A percentile compares a stretch with the other conserved stretches of the same genome.
These are phyloP conservation scores for Tuber microsphaerosporum DNA, from an alignment of 495 filamentous ascomycete species.

Conservation along the genomic window DNA sequence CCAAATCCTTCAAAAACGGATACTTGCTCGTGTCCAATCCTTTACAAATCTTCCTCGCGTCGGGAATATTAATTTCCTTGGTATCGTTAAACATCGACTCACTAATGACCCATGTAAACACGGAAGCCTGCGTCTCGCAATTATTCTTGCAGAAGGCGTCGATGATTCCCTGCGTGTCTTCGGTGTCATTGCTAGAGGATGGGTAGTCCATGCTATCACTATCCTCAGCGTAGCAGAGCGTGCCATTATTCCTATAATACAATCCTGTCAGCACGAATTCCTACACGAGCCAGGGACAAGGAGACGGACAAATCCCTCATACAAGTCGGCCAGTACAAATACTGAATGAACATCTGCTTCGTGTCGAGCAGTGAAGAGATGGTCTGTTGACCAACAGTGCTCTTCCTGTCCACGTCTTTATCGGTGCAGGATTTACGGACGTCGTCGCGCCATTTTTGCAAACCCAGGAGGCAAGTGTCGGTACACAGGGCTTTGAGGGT, in stretches of 20 bases:
- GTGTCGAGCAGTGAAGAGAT: neutral
- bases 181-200: neutral
- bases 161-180: slow-evolving; percentile 8
- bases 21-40: slow-evolving; percentile 14
- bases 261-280: neutral
- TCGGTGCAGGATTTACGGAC: slow-evolving; percentile 1
- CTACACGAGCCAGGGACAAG: neutral
- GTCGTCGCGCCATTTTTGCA: slow-evolving; percentile 8
- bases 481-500: slow-evolving; percentile 14
- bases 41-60: slow-evolving; percentile 14
- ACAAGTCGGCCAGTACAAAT: slow-evolving; percentile 19
- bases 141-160: slow-evolving; percentile 10
- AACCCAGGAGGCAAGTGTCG: neutral
- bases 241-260: neutral
- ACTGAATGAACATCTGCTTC: neutral
- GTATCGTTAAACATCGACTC: neutral
- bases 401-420: neutral
- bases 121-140: slow-evolving; percentile 8
- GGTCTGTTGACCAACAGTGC: neutral
- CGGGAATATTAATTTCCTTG: neutral
- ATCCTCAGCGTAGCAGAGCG: slow-evolving; percentile 6
- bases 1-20: slow-evolving; percentile 9
- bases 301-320: slow-evolving; percentile 8
- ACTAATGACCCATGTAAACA: slow-evolving; percentile 8
- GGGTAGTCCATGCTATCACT: neutral